A percentile compares a stretch with the other conserved stretches of the same genome.
Evolutionary conservation across 306 rosid species (phyloP).

Genomic region (Leucaena leucocephala): DNA sequence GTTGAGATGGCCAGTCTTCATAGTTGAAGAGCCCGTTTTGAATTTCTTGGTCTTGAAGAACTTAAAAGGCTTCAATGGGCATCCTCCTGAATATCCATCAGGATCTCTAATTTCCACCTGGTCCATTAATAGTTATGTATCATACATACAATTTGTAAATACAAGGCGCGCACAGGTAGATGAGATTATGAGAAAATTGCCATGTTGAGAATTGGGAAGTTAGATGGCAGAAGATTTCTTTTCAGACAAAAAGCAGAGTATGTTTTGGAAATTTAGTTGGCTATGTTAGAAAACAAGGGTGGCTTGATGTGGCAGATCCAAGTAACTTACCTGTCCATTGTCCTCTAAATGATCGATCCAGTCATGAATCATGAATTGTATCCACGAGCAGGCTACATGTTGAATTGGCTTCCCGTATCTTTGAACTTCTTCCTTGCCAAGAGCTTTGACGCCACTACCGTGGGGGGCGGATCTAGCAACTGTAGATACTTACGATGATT

Average conservation of each 20-base stretch:
- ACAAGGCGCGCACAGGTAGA: neutral
- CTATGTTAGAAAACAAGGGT: slow-evolving; percentile 13
- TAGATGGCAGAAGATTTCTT: neutral
- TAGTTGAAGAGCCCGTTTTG: slow-evolving; percentile 41
- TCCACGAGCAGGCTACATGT: slow-evolving; percentile 79
- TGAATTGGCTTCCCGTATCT: slow-evolving; percentile 72
- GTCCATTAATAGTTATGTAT: slow-evolving; percentile 7
- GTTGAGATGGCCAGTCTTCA: slow-evolving; percentile 51
- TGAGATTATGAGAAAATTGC: neutral
- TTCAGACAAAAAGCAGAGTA: neutral
- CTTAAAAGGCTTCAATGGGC: slow-evolving; percentile 76
- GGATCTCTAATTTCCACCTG: slow-evolving; percentile 67
- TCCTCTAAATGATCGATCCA: slow-evolving; percentile 88
- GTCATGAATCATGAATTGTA: slow-evolving; percentile 87
- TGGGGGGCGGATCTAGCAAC: slow-evolving; percentile 72
- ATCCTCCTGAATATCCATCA: slow-evolving; percentile 52
- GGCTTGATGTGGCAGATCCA: neutral
- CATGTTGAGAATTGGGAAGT: neutral
- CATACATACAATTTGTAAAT: neutral
- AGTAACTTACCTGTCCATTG: slow-evolving; percentile 57
- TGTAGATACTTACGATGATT: slow-evolving; percentile 9
- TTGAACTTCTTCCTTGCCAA: slow-evolving; percentile 62
- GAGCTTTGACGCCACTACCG: slow-evolving; percentile 66
- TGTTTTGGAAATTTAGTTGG: neutral
- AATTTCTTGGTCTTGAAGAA: slow-evolving; percentile 61